Conservation (phyloP, 1,284 basidiomycete species). For the Neonothopanus nambi region DNA sequence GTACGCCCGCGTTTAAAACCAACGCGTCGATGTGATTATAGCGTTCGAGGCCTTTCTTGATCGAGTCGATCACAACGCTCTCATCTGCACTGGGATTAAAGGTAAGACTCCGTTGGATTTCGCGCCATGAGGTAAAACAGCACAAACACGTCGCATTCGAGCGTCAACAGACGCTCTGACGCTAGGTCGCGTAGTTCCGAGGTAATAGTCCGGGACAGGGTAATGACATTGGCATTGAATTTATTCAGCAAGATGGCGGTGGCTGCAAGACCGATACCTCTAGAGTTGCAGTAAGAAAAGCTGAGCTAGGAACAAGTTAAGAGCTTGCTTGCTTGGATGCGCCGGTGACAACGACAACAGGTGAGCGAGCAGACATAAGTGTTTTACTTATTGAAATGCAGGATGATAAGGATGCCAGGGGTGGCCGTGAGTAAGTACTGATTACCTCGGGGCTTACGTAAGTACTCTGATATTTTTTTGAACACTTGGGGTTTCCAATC, state of each 20-base stretch:
- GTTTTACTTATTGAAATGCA: no score
- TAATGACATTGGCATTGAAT: slow-evolving; percentile 67
- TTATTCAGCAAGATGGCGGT: slow-evolving; percentile 62
- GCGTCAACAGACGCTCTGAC: slow-evolving; percentile 47
- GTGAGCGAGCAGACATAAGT: slow-evolving; percentile 25
- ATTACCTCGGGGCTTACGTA: slow-evolving; percentile 3
- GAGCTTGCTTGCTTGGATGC: slow-evolving; percentile 62
- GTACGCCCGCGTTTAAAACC: slow-evolving; percentile 77
- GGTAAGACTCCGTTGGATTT: slow-evolving; percentile 14
- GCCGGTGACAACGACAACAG: slow-evolving; percentile 72
- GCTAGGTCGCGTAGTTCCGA: slow-evolving; percentile 61
- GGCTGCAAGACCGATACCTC: slow-evolving; percentile 83
- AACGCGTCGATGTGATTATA: slow-evolving; percentile 72
- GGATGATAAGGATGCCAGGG: not conserved
- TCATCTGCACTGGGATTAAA: slow-evolving; percentile 53
- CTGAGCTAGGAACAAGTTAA: slow-evolving; percentile 1
- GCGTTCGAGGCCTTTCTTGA: slow-evolving; percentile 45
- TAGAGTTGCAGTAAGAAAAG: slow-evolving; percentile 26
- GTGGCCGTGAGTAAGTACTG: not conserved
- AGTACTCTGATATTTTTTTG: slow-evolving; percentile 23
- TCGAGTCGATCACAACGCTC: slow-evolving; percentile 51
- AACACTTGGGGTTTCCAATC: slow-evolving; percentile 20
- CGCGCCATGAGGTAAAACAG: not conserved
- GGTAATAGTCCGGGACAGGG: slow-evolving; percentile 71
- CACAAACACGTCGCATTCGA: slow-evolving; percentile 76